Percentiles rank a stretch among this genome's conserved stretches.
These are phyloP conservation scores for Tulasnella sp. DNA, from an alignment of 768 basidiomycete species.

Conservation along the genomic window DNA sequence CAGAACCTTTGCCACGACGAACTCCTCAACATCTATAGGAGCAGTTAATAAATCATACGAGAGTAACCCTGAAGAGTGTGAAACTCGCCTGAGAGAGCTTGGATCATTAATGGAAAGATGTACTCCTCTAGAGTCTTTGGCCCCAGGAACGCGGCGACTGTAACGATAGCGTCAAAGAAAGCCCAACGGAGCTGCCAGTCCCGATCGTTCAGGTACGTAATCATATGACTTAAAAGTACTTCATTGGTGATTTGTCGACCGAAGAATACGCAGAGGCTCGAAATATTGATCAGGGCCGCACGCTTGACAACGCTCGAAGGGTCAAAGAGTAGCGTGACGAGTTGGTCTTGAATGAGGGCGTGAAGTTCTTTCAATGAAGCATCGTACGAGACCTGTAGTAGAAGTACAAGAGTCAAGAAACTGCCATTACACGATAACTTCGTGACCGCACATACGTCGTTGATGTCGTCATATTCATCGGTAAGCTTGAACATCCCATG, in stretches of 20 bases:
- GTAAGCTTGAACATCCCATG: slow-evolving; percentile 64
- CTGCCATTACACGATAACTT: not conserved
- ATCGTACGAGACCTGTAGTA: slow-evolving; percentile 77
- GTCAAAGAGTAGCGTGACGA: slow-evolving; percentile 80
- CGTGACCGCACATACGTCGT: slow-evolving; percentile 50
- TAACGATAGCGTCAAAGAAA: slow-evolving; percentile 93
- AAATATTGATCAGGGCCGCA: slow-evolving; percentile 78
- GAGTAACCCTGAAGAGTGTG: not conserved
- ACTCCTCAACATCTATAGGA: slow-evolving; percentile 80
- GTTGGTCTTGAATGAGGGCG: slow-evolving; percentile 74
- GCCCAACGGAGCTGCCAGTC: slow-evolving; percentile 88
- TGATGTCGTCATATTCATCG: slow-evolving; percentile 71
- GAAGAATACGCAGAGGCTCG: slow-evolving; percentile 85
- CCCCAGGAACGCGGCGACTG: slow-evolving; percentile 90
- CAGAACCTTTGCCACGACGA: slow-evolving; percentile 86
- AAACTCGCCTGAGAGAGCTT: slow-evolving; percentile 77
- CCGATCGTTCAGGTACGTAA: slow-evolving; percentile 78
- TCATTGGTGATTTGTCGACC: slow-evolving; percentile 92
- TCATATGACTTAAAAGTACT: slow-evolving; percentile 80
- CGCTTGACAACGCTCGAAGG: slow-evolving; percentile 84
- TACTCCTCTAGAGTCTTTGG: slow-evolving; percentile 90
- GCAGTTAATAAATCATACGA: slow-evolving; percentile 18
- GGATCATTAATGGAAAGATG: slow-evolving; percentile 92
- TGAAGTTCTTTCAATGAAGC: slow-evolving; percentile 80
- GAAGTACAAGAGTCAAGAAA: not conserved